These are phyloP conservation scores for Suhomyces pyralidae DNA, from an alignment of 805 yeast genomes.

Conservation along the genomic window DNA sequence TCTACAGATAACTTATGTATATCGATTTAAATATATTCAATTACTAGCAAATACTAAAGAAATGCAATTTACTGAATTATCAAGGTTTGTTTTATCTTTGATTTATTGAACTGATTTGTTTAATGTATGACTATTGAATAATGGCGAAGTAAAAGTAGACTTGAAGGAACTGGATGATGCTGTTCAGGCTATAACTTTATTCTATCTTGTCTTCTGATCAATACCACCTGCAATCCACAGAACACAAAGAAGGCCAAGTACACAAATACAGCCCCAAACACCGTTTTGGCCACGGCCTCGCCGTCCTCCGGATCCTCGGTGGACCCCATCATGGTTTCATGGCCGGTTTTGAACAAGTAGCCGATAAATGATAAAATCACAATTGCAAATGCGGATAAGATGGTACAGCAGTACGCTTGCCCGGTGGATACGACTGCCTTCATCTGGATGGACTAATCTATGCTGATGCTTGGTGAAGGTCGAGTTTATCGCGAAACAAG, in stretches of 20 bases:
- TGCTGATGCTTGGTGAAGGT: background rate
- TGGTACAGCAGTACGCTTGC: slow-evolving; percentile 94
- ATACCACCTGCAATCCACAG: slow-evolving; percentile 81
- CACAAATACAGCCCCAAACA: slow-evolving; percentile 84
- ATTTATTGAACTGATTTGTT: too few relatives aligned
- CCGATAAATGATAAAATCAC: slow-evolving; percentile 85
- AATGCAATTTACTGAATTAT: too few relatives aligned
- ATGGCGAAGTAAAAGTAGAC: too few relatives aligned
- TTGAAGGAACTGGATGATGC: too few relatives aligned
- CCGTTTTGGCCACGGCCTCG: slow-evolving; percentile 86
- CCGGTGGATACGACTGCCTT: slow-evolving; percentile 54
- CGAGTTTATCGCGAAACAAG: background rate
- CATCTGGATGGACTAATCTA: slow-evolving; percentile 18
- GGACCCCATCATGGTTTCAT: slow-evolving; percentile 92
- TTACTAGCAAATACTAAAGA: too few relatives aligned
- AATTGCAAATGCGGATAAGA: slow-evolving; percentile 88
- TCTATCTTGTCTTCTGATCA: slow-evolving; percentile 61
- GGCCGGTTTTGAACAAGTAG: slow-evolving; percentile 70
- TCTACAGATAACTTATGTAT: too few relatives aligned
- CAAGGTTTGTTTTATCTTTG: too few relatives aligned
- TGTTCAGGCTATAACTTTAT: slow-evolving; percentile 40
- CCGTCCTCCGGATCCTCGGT: slow-evolving; percentile 90
- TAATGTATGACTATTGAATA: too few relatives aligned
- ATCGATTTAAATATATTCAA: too few relatives aligned
- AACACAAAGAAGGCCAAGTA: slow-evolving; percentile 77